Base-by-base conservation (phyloP, 768 basidiomycete genomes). In the Suillus alpinus region DNA sequence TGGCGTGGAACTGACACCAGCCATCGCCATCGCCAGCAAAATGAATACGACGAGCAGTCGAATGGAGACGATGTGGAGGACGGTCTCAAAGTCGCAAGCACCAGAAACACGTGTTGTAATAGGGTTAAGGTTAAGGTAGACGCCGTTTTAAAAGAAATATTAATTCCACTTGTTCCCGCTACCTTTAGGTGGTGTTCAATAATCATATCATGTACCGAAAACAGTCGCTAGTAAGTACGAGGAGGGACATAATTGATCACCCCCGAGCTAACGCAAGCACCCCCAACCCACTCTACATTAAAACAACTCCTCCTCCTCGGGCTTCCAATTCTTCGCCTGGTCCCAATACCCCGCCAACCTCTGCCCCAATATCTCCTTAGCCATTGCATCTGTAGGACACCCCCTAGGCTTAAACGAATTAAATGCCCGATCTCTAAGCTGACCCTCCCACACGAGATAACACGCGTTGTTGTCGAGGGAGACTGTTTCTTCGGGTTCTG, bases 291-390 rank as follows among this genome's bases (percentile, higher is more conserved):
- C 13, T 14, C 7, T 12, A 6, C 40, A 67, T 75, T 70, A 88
- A 68, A 86, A 84, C 66, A 86, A 65, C 60, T 92, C 89, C 65
- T 92, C 90, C 58, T 94, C 92, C 72, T 91, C 88, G 5, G 86
- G 82, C 71, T 85, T 91, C 85, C 88, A 93, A 68, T 91, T 90
- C 85, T 95, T 97, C 32, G 94, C 87, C 74, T 92, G 84, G 73
- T 98, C 96, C 95, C 95, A 98, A 71, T 94, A 91, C 0, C 93
- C 92, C 52, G 88, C 87, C 74, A 94, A 72, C 80, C 87, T 94
- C 61, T 85, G 82, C 1, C 95, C 95, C 31, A 98, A 80, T 55
- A 85, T 80, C 66, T 97, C 95, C 75, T 91, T 92, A 13, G 94
- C 96, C 40, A 87, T 81, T 26, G 82, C 76, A 72, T 99, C 97